These are phyloP conservation scores for Fusarium sp. DNA, from an alignment of 2,329 filamentous ascomycete species.

Conservation along the genomic window DNA sequence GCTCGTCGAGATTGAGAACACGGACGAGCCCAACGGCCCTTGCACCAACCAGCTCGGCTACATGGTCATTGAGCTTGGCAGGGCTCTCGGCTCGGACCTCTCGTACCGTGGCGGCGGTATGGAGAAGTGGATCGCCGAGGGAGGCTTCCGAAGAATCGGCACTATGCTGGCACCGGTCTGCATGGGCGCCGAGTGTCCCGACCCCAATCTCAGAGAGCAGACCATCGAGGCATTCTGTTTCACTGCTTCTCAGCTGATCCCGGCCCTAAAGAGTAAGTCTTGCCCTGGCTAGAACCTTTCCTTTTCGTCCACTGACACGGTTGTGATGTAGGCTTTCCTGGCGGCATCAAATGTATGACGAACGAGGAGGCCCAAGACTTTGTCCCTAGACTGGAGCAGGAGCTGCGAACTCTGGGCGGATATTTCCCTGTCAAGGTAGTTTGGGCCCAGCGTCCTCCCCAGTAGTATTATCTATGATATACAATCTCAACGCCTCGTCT, in stretches of 20 bases:
- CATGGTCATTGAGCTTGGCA: background rate
- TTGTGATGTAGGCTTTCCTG: background rate
- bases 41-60: background rate
- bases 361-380: background rate
- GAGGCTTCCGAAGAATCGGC: constrained; percentile 1
- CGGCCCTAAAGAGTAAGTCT: constrained; percentile 2
- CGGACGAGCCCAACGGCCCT: constrained; percentile 7
- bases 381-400: background rate
- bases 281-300: too few species aligned
- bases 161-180: constrained; percentile 3
- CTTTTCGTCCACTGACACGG: too few species aligned
- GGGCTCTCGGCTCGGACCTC: constrained; percentile 1
- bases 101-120: constrained; percentile 4
- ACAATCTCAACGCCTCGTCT: too few species aligned
- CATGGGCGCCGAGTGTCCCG: constrained; percentile 7
- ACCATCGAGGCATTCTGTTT: constrained; percentile 4
- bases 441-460: background rate
- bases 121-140: constrained; percentile 1
- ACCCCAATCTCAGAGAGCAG: constrained; percentile 2
- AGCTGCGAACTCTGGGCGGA: background rate
- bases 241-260: constrained; percentile 3
- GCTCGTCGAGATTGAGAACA: constrained; percentile 20
- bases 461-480: too few species aligned
- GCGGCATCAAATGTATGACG: background rate
- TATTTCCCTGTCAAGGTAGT: background rate